Conservation (phyloP, 2,329 filamentous ascomycete genomes). For the Talaromyces sp. region DNA sequence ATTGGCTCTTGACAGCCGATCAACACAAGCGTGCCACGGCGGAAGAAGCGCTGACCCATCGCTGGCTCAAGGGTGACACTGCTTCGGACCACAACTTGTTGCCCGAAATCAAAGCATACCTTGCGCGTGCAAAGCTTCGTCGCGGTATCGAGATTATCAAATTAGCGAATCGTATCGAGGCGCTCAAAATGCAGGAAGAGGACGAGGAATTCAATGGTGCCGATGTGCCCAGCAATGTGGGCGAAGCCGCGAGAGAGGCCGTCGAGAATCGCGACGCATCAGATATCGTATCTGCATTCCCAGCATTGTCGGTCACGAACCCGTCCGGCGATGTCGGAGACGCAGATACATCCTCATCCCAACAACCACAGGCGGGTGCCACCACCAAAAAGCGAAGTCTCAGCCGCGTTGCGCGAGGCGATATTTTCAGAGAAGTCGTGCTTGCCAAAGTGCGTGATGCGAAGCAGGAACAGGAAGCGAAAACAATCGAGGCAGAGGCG, state of each 20-base stretch:
- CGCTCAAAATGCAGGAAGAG: slow-evolving; percentile 89
- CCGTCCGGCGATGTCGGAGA: slow-evolving; percentile 8
- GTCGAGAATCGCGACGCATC: slow-evolving; percentile 17
- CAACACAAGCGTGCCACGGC: slow-evolving; percentile 74
- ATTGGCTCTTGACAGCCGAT: slow-evolving; percentile 72
- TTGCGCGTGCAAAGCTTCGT: slow-evolving; percentile 83
- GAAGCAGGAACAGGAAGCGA: slow-evolving; percentile 77
- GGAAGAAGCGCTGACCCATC: slow-evolving; percentile 73
- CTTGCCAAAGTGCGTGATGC: slow-evolving; percentile 89
- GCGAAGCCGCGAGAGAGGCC: slow-evolving; percentile 48
- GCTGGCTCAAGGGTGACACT: slow-evolving; percentile 86
- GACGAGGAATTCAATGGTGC: slow-evolving; percentile 64
- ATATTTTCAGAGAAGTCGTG: slow-evolving; percentile 92
- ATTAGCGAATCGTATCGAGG: slow-evolving; percentile 90
- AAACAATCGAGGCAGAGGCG: slow-evolving; percentile 62
- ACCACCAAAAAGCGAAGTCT: slow-evolving; percentile 51
- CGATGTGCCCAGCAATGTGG: slow-evolving; percentile 55
- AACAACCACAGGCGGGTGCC: slow-evolving; percentile 20
- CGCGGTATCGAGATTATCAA: slow-evolving; percentile 96
- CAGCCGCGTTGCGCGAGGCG: slow-evolving; percentile 58
- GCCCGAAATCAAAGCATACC: slow-evolving; percentile 92
- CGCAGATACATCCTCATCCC: slow-evolving; percentile 17
- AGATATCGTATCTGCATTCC: slow-evolving; percentile 24
- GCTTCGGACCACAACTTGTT: slow-evolving; percentile 95
- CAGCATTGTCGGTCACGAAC: slow-evolving; percentile 23